Base-by-base conservation (phyloP, 1,284 basidiomycete species). In the Cystobasidium sp. region DNA sequence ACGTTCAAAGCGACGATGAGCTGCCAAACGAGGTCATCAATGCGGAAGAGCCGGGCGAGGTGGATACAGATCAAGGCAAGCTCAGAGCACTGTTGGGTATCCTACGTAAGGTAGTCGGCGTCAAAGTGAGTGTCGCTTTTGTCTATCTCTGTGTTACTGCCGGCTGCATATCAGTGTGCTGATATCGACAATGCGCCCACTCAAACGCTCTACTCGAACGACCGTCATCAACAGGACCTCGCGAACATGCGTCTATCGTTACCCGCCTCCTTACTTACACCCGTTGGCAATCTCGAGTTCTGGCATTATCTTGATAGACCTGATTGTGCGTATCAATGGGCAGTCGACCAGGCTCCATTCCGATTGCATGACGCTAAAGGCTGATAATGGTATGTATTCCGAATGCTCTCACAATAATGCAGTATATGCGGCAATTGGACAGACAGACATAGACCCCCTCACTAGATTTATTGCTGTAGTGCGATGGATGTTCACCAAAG, bases 241-340 rank as follows among this genome's bases (percentile, higher is more conserved):
- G 75, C 75, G 16, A 61, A 73, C 39, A 24, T 76, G 65, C 55
- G 75, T 24, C 47, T 76, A 31, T 67, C 63, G 12, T 63, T 75
- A 10, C 75, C 75, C 46, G 75, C 75, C 4, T 70, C 67, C n/a
- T 41, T 74, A 16, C 59, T 78, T 51, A 93, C 96, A 80, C 94
- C 94, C 5, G 88, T 94, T 79, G 93, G 93, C 4, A 97, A 96
- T 83, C 87, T 97, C 68, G 94, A 97, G 83, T 95, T 94, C 83
- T 96, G 92, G 92, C 91, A 94, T 78, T 97, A 96, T 80, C 87
- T 95, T 64, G 94, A 97, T 83, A 87, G 94, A 76, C 93, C 93
- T 10, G 94, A 97, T 41, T 22, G 59, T 67, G 64, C 8, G 56
- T 58, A 18, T 20, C 39, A 43, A 37, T 24, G 46, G 39, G 41